Evolutionary conservation across 2,329 filamentous ascomycete genomes (phyloP), one percentile per base, ranked within the genome.

Genomic region (Madurella fahalii): DNA sequence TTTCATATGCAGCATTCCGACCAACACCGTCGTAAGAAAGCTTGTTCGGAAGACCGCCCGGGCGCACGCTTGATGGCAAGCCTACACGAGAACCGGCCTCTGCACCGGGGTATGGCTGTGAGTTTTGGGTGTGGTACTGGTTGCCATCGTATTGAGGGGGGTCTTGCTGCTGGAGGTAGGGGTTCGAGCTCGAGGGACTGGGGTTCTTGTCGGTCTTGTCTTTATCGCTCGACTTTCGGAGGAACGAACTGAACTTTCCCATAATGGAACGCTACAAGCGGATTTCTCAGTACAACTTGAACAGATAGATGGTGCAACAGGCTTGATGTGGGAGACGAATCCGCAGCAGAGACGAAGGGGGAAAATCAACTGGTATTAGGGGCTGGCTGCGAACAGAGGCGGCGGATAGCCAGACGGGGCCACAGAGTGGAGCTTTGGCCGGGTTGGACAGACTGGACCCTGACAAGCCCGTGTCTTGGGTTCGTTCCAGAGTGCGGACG

Each of bases 111-210:
- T 37, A 12, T 4, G 11, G 34, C 34, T 37, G 34, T 9, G 34
- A 5, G 34, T 37, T 37, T 31, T 65, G 58, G 4, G 65, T 63
- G 39, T 65, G 39, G 66, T 47, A 75, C 40, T 25, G 69, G 66
- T 52, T 56, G 49, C 18, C 39, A 47, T 52, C 44, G 48, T 53
- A 56, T 31, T 53, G 53, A 32, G 78, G 75, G 63, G 82, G 84
- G 25, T 80, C 79, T 5, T 68, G 69, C 50, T 77, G 72, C 66
- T 81, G 76, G 50, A 81, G 81, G 63, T 86, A 85, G 5, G 83
- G 82, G 62, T 85, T 84, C 37, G 77, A 75, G 47, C 64, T 54
- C 37, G 59, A 50, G 17, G 52, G 71, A 5, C 76, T 73, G 40
- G 74, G 69, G 34, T 15, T 16, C 65, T 79, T 81, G 53, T 77